Evolutionary conservation across 768 basidiomycete genomes (phyloP), one percentile per base, ranked within the genome.

Genomic region (Trametes punicea): DNA sequence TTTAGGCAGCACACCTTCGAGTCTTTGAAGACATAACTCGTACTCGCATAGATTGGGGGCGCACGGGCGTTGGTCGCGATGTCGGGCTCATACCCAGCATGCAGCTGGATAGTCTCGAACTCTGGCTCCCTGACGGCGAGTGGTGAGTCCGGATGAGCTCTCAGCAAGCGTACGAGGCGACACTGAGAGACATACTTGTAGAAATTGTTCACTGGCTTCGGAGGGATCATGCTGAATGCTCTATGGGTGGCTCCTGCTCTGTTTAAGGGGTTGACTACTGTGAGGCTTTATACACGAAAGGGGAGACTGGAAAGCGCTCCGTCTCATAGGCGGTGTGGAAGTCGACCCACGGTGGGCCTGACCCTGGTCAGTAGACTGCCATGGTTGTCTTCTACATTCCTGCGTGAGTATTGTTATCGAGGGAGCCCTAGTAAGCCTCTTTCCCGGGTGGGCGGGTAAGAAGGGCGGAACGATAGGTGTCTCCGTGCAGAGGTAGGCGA

Each of bases 31-130:
- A 83, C 81, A 58, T 82, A 90, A 61, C 83, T 84, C 2, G 87
- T 86, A 11, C 84, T 74, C 0, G 87, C 82, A 56, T 90, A 90
- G 66, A 93, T 89, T 0, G 90, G 90, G 0, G 83, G 80, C 3
- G 90, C 90, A 3, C 90, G 80, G 4, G 90, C 85, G 56, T 85
- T 83, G 0, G 85, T 88, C 3, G 83, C 67, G 1, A 80, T 68
- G 68, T 88, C 87, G 10, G 80, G 79, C 13, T 70, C 71, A 59
- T 90, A 84, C 2, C 90, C 90, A 20, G 83, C 90, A 66, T 93
- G 90, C 15, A 92, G 75, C 70, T 90, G 88, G 45, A 91, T 74
- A 2, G 89, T 91, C 63, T 91, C 88, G 62, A 90, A 90, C 64
- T 89, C 86, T 40, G 87, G 86, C 30, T 65, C 67, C 57, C 76